These are phyloP conservation scores for Exophiala aquamarina DNA, from an alignment of 2,329 filamentous ascomycete species.

Conservation along the genomic window DNA sequence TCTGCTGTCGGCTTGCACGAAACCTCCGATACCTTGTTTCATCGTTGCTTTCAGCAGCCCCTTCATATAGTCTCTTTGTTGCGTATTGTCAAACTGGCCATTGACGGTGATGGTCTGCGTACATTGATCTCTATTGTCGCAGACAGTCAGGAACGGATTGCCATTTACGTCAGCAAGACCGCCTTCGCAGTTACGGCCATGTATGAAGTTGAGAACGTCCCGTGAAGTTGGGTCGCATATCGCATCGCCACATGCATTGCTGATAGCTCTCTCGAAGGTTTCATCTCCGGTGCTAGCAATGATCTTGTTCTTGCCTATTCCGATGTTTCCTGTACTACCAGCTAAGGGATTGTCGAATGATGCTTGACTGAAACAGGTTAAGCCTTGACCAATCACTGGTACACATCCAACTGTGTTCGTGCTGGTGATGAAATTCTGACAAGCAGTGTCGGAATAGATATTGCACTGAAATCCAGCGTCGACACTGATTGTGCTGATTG, in stretches of 20 bases:
- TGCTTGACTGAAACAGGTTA: constrained; percentile 1
- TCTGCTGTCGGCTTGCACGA: not conserved
- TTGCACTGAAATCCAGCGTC: constrained; percentile 1
- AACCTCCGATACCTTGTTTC: not conserved
- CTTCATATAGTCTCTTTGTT: not conserved
- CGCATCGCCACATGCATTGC: not conserved
- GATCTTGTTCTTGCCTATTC: not conserved
- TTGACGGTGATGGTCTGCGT: not conserved
- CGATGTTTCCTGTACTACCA: not conserved
- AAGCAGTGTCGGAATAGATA: not conserved
- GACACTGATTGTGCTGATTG: constrained; percentile 4
- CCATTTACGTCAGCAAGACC: not conserved
- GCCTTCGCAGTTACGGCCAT: not conserved
- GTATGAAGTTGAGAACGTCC: not conserved
- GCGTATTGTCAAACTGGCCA: not conserved
- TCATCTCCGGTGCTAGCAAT: not conserved
- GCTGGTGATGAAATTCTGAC: not conserved
- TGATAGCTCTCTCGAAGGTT: not conserved
- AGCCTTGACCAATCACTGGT: not conserved
- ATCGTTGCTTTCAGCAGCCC: not conserved
- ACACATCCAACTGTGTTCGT: not conserved
- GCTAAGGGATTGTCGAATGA: constrained; percentile 1
- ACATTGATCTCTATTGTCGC: not conserved
- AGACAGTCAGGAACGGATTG: not conserved
- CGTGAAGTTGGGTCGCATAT: not conserved